Base-by-base conservation (phyloP, 495 filamentous ascomycete genomes). In the Parachaetomium inaequale region DNA sequence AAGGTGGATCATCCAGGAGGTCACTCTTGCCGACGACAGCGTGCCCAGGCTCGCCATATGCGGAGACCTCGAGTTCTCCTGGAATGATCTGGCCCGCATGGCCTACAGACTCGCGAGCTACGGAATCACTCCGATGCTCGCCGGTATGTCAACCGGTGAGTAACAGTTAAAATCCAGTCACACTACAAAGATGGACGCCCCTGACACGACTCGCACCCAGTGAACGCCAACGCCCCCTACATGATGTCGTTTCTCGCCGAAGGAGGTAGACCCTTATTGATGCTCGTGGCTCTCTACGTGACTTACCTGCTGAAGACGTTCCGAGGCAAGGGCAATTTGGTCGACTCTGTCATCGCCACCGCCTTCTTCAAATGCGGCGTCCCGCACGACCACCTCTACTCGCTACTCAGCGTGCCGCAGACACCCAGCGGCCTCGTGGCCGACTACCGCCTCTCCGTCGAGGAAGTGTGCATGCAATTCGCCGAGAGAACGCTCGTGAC, bases 1-100 rank as follows among this genome's bases (percentile, higher is more conserved):
- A 14, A 58, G 64, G 15, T 73, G 71, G 71, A 63, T 73, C 23
- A 57, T 72, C 17, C 69, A 72, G 49, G 71, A 73, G 49, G 57
- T 70, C n/a, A 52, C 56, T 7, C 54, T 72, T 26, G 58, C 67
- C 4, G 61, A 53, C 10, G 21, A 59, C 28, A 45, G 31, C 11
- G 53, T 62, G 45, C 66, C 62, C 15, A 32, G 53, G 43, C 29
- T 59, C n/a, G 36, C 36, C 12, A 61, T 60, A 28, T 63, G 66
- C 49, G 60, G 66, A 32, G 59, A 57, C 23, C 10, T 67, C 7
- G 56, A 70, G 46, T 59, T 68, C 28, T 50, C 54, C 12, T 72
- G 70, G 70, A 31, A 61, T 2, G 64, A 72, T 4, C 36, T 72
- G 1, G 65, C 63, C 2, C 19, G 25, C 23, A 50, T 70, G 19